These are phyloP conservation scores for Sindora glabra DNA, from an alignment of 306 rosid species.

Conservation along the genomic window DNA sequence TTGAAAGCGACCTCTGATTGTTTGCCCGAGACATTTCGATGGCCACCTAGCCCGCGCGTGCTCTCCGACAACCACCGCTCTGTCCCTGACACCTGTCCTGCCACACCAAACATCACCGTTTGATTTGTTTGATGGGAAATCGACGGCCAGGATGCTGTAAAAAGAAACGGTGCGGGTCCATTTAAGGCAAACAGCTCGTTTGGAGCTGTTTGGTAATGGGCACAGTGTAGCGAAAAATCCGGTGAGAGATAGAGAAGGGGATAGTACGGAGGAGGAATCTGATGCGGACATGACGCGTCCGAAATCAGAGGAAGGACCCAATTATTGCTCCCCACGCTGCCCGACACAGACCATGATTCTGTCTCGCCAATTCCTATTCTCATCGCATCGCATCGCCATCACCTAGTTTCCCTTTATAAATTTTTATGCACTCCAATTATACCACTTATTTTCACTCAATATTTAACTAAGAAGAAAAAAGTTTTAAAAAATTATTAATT, in stretches of 20 bases:
- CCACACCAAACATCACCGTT: background rate
- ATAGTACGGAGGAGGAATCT: conserved; percentile 56
- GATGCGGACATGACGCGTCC: conserved; percentile 92
- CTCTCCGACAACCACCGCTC: conserved; percentile 35
- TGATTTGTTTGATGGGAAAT: background rate
- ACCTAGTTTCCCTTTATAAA: no score
- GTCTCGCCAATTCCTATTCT: no score
- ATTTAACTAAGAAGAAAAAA: no score
- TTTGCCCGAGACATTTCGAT: conserved; percentile 1
- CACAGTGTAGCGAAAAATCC: conserved; percentile 62
- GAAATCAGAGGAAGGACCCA: conserved; percentile 87
- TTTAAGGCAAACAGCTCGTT: background rate
- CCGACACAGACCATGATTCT: conserved; percentile 84
- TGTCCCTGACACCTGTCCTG: conserved; percentile 31
- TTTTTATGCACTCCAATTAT: no score
- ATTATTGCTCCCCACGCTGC: conserved; percentile 90
- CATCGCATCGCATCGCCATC: no score
- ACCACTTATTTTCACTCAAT: no score
- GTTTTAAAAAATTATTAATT: no score
- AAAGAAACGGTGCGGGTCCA: background rate
- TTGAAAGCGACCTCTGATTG: background rate
- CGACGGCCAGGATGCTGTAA: background rate
- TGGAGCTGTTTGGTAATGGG: conserved; percentile 27
- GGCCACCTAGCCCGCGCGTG: conserved; percentile 27
- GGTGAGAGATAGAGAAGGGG: conserved; percentile 30